phyloP scores from a whole-genome alignment of 2,329 filamentous ascomycete species.

The Coccinonectria pachysandricola region DNA sequence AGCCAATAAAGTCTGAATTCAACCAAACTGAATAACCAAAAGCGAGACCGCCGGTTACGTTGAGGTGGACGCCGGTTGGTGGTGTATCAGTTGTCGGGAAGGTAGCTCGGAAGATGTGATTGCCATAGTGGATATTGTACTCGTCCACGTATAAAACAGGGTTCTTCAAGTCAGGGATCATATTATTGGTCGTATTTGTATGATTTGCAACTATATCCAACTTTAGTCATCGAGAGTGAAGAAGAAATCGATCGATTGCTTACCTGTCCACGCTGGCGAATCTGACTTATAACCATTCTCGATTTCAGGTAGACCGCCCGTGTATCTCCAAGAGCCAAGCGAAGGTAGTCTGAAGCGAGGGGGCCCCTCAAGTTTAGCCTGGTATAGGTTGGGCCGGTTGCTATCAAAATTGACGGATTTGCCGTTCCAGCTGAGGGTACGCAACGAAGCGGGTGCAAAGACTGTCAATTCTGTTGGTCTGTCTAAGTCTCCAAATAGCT shows the following conservation, averaged over 20 bases:
- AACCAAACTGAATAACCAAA: conserved; percentile 49
- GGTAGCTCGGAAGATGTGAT: conserved; percentile 43
- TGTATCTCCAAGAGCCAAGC: conserved; percentile 34
- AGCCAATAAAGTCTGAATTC: conserved; percentile 46
- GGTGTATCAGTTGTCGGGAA: conserved; percentile 30
- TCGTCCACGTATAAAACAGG: conserved; percentile 48
- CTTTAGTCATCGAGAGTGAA: no score
- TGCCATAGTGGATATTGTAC: conserved; percentile 44
- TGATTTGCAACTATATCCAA: conserved; percentile 37
- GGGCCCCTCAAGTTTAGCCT: conserved; percentile 17
- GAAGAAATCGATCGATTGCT: no score
- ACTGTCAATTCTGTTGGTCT: conserved; percentile 32
- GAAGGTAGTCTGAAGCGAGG: conserved; percentile 27
- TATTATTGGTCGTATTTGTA: conserved; percentile 35
- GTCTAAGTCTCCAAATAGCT: conserved; percentile 35
- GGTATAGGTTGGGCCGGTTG: no score
- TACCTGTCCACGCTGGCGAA: conserved; percentile 32
- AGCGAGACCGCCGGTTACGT: conserved; percentile 42
- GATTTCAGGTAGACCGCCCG: conserved; percentile 39
- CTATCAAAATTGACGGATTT: conserved; percentile 22
- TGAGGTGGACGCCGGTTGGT: conserved; percentile 35
- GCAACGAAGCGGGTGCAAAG: conserved; percentile 35
- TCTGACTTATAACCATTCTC: conserved; percentile 31
- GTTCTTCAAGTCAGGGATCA: conserved; percentile 36
- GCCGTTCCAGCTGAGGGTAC: conserved; percentile 42